A percentile compares a stretch with the other conserved stretches of the same genome.
Evolutionary conservation across 2,329 filamentous ascomycete genomes (phyloP).

Genomic region (Aspergillus sp.): DNA sequence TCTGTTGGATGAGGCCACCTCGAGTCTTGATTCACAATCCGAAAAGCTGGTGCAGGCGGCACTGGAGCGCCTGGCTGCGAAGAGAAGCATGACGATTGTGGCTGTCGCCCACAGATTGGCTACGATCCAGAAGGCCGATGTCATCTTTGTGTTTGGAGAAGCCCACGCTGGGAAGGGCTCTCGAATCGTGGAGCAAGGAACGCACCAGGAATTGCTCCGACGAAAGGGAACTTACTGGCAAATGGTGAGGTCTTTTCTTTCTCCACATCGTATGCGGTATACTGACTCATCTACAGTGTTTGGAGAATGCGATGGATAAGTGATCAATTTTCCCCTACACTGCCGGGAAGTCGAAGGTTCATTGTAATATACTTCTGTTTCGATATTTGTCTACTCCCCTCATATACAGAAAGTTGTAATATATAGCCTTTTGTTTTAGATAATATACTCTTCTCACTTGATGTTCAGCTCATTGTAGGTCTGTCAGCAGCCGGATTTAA

Average conservation of each 20-base stretch:
- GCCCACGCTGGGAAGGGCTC: constrained; percentile 39
- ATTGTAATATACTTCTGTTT: neutral
- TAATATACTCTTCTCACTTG: too few relatives aligned
- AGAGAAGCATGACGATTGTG: constrained; percentile 62
- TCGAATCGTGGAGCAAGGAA: constrained; percentile 59
- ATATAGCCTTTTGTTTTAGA: too few relatives aligned
- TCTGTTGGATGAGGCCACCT: constrained; percentile 61
- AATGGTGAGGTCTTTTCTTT: constrained; percentile 48
- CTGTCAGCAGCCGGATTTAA: too few relatives aligned
- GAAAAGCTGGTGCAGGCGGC: constrained; percentile 68
- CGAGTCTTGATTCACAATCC: constrained; percentile 62
- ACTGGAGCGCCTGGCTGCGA: constrained; percentile 60
- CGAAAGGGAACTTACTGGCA: constrained; percentile 52
- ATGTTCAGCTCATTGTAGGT: too few relatives aligned
- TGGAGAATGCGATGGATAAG: constrained; percentile 30
- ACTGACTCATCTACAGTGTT: constrained; percentile 16
- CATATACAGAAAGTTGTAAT: too few relatives aligned
- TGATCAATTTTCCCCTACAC: constrained; percentile 10
- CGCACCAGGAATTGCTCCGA: constrained; percentile 57
- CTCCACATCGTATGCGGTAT: neutral
- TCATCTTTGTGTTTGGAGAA: constrained; percentile 76
- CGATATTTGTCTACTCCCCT: neutral
- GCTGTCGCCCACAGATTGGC: constrained; percentile 76
- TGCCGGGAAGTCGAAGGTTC: neutral
- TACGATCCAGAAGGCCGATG: constrained; percentile 74